phyloP scores from a whole-genome alignment of 1,284 basidiomycete genomes.

The Sporisorium scitamineum region DNA sequence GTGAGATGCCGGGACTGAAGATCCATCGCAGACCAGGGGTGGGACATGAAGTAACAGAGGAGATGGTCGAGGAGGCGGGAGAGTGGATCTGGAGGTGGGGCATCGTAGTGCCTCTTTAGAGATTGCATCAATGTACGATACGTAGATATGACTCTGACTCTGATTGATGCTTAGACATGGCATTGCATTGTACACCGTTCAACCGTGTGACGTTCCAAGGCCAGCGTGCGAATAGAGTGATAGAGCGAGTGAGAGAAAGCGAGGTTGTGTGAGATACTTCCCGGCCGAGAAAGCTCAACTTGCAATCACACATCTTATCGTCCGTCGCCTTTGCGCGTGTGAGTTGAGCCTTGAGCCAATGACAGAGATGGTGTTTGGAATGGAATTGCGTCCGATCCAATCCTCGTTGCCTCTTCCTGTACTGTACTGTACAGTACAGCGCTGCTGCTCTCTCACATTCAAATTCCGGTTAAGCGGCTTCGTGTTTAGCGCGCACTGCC shows the following conservation, averaged over 20 bases:
- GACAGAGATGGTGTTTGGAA: slow-evolving; percentile 31
- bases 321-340: background rate
- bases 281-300: background rate
- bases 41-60: slow-evolving; percentile 59
- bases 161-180: background rate
- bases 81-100: slow-evolving; percentile 62
- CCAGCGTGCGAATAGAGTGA: background rate
- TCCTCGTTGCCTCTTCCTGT: slow-evolving; percentile 3
- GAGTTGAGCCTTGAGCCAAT: slow-evolving; percentile 14
- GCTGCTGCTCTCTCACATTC: slow-evolving; percentile 17
- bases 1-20: slow-evolving; percentile 49
- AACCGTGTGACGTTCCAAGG: background rate
- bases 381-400: slow-evolving; percentile 1
- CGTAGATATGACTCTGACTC: too few relatives aligned
- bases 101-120: slow-evolving; percentile 23
- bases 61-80: slow-evolving; percentile 61
- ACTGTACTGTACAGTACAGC: too few relatives aligned
- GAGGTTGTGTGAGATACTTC: too few relatives aligned
- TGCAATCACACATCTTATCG: background rate
- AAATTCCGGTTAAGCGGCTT: slow-evolving; percentile 31
- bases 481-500: slow-evolving; percentile 16
- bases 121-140: background rate
- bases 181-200: background rate
- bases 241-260: background rate
- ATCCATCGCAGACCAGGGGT: slow-evolving; percentile 47